Evolutionary conservation across 495 filamentous ascomycete genomes (phyloP).

Genomic region (Melanomma pulvis-pyrius): DNA sequence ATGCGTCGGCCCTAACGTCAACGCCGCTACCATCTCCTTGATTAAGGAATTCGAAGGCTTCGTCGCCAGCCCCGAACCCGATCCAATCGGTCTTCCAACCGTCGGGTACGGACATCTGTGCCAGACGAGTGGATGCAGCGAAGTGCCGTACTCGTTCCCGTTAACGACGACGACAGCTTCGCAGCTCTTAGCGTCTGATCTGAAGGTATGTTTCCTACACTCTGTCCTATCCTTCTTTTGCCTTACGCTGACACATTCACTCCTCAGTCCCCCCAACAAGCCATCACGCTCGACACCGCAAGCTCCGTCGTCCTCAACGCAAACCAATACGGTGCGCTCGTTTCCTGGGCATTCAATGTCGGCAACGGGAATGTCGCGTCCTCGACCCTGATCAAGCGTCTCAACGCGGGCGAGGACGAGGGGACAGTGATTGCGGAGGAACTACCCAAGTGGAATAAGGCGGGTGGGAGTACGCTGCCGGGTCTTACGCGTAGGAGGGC

Average conservation of each 20-base stretch:
- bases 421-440: conserved; percentile 50
- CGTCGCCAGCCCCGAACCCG: conserved; percentile 42
- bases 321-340: conserved; percentile 56
- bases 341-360: conserved; percentile 55
- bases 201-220: conserved; percentile 41
- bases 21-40: conserved; percentile 45
- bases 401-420: conserved; percentile 52
- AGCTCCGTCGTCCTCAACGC: conserved; percentile 48
- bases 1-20: conserved; percentile 46
- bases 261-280: conserved; percentile 26
- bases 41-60: conserved; percentile 51
- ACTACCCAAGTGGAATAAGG: conserved; percentile 54
- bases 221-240: no score
- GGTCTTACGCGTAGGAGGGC: conserved; percentile 49
- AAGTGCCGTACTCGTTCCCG: conserved; percentile 52
- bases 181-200: conserved; percentile 49
- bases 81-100: conserved; percentile 53
- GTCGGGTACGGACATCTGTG: conserved; percentile 59
- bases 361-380: conserved; percentile 51
- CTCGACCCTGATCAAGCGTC: conserved; percentile 49
- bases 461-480: conserved; percentile 45
- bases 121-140: conserved; percentile 46
- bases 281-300: conserved; percentile 46
- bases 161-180: conserved; percentile 48
- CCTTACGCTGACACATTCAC: no score